These are phyloP conservation scores for Penicillium sp. DNA, from an alignment of 2,329 filamentous ascomycete species.

Conservation along the genomic window DNA sequence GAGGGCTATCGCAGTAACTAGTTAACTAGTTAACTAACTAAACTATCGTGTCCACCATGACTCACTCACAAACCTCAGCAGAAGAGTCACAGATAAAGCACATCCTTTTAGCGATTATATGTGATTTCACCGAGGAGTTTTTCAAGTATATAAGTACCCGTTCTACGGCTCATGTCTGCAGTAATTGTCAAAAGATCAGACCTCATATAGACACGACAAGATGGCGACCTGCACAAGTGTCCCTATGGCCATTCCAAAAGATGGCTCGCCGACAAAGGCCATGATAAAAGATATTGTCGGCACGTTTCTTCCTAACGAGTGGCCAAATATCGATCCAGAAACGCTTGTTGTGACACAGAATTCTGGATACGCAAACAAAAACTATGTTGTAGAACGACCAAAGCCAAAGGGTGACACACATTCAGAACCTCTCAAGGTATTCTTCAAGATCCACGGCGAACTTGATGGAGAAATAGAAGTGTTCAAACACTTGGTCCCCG, in stretches of 20 bases:
- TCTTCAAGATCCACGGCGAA: background rate
- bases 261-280: constrained; percentile 12
- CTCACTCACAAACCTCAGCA: too few species aligned
- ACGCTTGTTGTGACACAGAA: constrained; percentile 15
- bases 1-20: too few species aligned
- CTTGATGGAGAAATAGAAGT: constrained; percentile 12
- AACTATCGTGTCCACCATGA: too few species aligned
- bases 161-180: too few species aligned
- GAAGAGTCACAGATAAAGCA: too few species aligned
- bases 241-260: constrained; percentile 14
- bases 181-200: too few species aligned
- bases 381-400: constrained; percentile 18
- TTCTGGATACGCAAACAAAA: constrained; percentile 15
- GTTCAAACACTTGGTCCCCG: constrained; percentile 18
- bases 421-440: constrained; percentile 14
- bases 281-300: constrained; percentile 16
- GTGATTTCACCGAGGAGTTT: too few species aligned
- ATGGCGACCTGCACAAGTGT: constrained; percentile 14
- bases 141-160: too few species aligned
- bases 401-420: constrained; percentile 1
- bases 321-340: constrained; percentile 17
- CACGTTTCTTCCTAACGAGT: constrained; percentile 17
- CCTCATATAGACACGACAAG: background rate
- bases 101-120: too few species aligned
- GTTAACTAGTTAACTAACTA: too few species aligned